Evolutionary conservation across 2,329 filamentous ascomycete genomes (phyloP), one percentile per base, ranked within the genome.

Genomic region (Pezicula radicicola): DNA sequence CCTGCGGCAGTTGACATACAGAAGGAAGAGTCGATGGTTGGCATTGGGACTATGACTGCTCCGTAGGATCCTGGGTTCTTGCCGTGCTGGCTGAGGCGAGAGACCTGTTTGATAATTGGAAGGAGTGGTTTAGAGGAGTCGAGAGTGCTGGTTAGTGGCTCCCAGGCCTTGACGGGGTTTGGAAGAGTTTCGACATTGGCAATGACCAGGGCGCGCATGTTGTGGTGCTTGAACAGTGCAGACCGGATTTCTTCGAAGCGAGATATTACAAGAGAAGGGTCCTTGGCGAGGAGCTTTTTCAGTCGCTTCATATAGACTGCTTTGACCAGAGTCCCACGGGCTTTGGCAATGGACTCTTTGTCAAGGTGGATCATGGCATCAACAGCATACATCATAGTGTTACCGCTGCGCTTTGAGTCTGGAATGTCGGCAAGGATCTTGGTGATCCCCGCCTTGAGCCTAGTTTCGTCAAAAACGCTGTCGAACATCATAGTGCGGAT

Each of bases 361-460:
- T 87, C 80, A 62, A 89, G 84, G 67, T 96, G 90, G 19, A 95
- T 81, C 71, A 93, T 91, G 55, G 85, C 81, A 61, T 94, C 83
- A 52, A 87, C 77, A 56, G 85, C 82, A 50, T 72, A 73, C 4
- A 81, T 74, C 84, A 87, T 87, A 40, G 75, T 74, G 51, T 85
- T 82, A 1, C 94, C 94, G 61, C 88, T 89, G 40, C 94, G 89
- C 76, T 97, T 99, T 48, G 85, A 79, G 65, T 97, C 91, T 0
- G 94, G 94, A 16, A 99, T 87, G 62, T 97, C 93, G 3, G 92
- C 91, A 16, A 97, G 78, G 43, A 95, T 83, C 69, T 96, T 95
- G 52, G 85, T 85, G 15, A 95, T 73, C 47, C 78, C 75, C 57
- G 89, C 81, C 59, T 79, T 80, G 47, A 87, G 73, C 21, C 84